phyloP scores from a whole-genome alignment of 2,329 filamentous ascomycete genomes.

The Coniochaeta pulveracea region DNA sequence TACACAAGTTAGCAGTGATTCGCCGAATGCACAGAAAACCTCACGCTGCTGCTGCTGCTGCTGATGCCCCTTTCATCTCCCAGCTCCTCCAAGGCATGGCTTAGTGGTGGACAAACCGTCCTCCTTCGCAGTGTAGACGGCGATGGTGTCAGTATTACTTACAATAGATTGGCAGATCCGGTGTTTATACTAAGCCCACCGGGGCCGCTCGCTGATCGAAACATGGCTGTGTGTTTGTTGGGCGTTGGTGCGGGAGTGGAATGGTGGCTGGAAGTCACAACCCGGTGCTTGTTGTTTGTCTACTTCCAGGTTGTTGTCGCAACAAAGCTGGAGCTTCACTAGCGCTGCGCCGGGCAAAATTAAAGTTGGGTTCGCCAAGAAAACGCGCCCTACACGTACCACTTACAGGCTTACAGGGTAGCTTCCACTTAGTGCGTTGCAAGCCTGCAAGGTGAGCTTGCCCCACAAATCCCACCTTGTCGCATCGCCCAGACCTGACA shows the following conservation, averaged over 20 bases:
- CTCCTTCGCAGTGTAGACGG: slow-evolving; percentile 9
- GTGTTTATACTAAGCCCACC: slow-evolving; percentile 54
- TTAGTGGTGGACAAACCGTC: slow-evolving; percentile 9
- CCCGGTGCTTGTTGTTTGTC: too few relatives aligned
- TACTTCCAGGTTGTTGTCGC: not conserved
- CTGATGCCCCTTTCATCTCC: too few relatives aligned
- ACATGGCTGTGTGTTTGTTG: not conserved
- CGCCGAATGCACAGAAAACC: too few relatives aligned
- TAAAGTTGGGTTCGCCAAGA: not conserved
- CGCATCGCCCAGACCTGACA: too few relatives aligned
- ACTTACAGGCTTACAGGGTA: too few relatives aligned
- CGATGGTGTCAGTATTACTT: too few relatives aligned
- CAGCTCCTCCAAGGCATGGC: too few relatives aligned
- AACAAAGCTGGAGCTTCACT: not conserved
- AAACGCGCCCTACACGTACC: slow-evolving; percentile 1
- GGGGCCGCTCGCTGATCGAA: slow-evolving; percentile 47
- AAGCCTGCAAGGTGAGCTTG: too few relatives aligned
- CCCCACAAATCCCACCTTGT: too few relatives aligned
- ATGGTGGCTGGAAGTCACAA: not conserved
- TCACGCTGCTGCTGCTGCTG: too few relatives aligned
- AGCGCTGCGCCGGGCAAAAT: not conserved
- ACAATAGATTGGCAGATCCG: slow-evolving; percentile 46
- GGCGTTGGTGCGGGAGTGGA: not conserved
- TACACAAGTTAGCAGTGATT: slow-evolving; percentile 1
- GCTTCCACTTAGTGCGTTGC: too few relatives aligned